Evolutionary conservation across 2,329 filamentous ascomycete genomes (phyloP).

Genomic region (Alternaria hordeiaustralica): DNA sequence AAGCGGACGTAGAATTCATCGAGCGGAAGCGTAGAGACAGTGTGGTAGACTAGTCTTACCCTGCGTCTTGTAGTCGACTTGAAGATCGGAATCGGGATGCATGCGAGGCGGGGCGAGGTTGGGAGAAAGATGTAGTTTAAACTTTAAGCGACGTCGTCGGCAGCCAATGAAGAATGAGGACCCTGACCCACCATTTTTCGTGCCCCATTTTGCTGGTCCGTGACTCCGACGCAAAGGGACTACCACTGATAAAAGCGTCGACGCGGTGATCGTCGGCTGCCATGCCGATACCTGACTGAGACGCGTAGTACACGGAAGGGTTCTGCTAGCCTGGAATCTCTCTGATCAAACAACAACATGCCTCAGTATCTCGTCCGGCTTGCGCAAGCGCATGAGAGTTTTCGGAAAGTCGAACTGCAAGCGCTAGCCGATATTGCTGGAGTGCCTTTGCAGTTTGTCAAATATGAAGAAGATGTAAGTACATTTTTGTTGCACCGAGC

Average conservation of each 20-base stretch:
- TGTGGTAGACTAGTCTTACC: neutral
- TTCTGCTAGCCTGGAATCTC: neutral
- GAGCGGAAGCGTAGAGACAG: neutral
- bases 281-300: constrained; percentile 33
- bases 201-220: constrained; percentile 9
- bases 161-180: constrained; percentile 16
- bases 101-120: neutral
- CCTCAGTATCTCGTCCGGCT: constrained; percentile 87
- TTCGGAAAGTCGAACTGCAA: constrained; percentile 82
- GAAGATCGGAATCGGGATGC: neutral
- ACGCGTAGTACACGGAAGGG: neutral
- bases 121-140: constrained; percentile 1
- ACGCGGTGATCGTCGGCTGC: neutral
- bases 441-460: constrained; percentile 73
- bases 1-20: constrained; percentile 5
- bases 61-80: neutral
- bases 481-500: constrained; percentile 1
- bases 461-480: constrained; percentile 76
- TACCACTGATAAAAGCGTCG: neutral
- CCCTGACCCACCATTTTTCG: constrained; percentile 21
- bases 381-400: constrained; percentile 88
- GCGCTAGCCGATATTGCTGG: constrained; percentile 75
- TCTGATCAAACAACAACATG: constrained; percentile 24
- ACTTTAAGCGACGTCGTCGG: constrained; percentile 11
- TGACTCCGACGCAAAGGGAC: constrained; percentile 19